These are phyloP conservation scores for Chytriomyces hyalinus DNA, from an alignment of 192 early-diverging fungal genomes.

Conservation along the genomic window DNA sequence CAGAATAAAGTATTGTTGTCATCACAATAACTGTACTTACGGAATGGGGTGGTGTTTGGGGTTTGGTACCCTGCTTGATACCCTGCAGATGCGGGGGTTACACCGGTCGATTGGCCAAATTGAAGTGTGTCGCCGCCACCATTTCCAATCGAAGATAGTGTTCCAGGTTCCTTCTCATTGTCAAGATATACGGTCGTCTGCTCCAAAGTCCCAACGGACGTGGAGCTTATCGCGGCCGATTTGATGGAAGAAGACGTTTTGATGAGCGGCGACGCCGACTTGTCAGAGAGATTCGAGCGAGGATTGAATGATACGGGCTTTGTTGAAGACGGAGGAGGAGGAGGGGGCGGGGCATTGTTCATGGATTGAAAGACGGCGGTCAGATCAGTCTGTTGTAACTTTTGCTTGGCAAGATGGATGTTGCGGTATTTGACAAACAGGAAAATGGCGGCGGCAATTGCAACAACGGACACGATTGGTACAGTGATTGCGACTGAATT, in stretches of 20 bases:
- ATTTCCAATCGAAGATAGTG: neutral
- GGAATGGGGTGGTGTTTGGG: neutral
- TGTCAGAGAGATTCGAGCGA: neutral
- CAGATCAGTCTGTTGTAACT: neutral
- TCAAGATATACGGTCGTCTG: neutral
- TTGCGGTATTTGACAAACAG: neutral
- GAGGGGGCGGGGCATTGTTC: neutral
- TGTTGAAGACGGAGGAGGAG: neutral
- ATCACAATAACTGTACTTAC: too few relatives aligned
- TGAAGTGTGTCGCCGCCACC: neutral
- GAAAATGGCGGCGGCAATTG: neutral
- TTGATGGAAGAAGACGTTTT: neutral
- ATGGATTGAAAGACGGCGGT: neutral
- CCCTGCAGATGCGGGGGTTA: neutral
- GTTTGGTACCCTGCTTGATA: neutral
- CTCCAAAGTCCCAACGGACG: neutral
- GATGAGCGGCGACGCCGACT: neutral
- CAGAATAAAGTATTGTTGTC: too few relatives aligned
- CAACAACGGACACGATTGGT: neutral
- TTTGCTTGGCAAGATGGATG: neutral
- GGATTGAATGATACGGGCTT: too few relatives aligned
- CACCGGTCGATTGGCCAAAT: neutral
- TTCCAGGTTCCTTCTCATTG: neutral
- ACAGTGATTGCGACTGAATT: conserved; percentile 4
- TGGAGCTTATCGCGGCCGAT: neutral